Evolutionary conservation across 768 basidiomycete genomes (phyloP).

Genomic region (Tricholomella constricta): DNA sequence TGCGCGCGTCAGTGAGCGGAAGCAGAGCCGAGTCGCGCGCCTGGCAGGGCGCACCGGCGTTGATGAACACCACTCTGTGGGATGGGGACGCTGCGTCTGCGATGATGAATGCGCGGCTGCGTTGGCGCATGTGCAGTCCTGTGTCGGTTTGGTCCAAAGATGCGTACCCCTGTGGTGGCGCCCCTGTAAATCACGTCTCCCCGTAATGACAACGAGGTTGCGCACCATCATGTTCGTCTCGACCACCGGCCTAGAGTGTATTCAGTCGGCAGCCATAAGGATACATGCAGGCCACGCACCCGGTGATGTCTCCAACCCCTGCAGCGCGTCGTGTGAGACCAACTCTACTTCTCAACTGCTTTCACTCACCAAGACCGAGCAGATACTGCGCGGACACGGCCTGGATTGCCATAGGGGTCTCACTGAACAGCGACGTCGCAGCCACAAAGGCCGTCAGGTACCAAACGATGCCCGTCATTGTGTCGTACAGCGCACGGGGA

Average conservation of each 20-base stretch:
- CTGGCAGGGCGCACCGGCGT: conserved; percentile 71
- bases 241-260: conserved; percentile 59
- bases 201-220: background rate
- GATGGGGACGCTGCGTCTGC: conserved; percentile 57
- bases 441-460: conserved; percentile 47
- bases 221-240: conserved; percentile 84
- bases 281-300: conserved; percentile 39
- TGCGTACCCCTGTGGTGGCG: conserved; percentile 69
- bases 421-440: conserved; percentile 31
- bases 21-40: no score
- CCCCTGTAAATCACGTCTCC: background rate
- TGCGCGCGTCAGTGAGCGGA: conserved; percentile 3
- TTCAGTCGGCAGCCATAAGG: conserved; percentile 7
- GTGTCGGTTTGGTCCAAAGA: conserved; percentile 64
- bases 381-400: conserved; percentile 48
- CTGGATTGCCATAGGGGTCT: conserved; percentile 29
- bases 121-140: conserved; percentile 78
- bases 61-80: conserved; percentile 73
- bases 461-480: conserved; percentile 41
- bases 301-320: conserved; percentile 78
- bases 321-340: background rate
- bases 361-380: conserved; percentile 55
- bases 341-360: background rate
- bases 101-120: conserved; percentile 75
- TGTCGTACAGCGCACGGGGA: conserved; percentile 35